phyloP scores from a whole-genome alignment of 2,329 filamentous ascomycete genomes.

The Pseudogymnoascus sp. region DNA sequence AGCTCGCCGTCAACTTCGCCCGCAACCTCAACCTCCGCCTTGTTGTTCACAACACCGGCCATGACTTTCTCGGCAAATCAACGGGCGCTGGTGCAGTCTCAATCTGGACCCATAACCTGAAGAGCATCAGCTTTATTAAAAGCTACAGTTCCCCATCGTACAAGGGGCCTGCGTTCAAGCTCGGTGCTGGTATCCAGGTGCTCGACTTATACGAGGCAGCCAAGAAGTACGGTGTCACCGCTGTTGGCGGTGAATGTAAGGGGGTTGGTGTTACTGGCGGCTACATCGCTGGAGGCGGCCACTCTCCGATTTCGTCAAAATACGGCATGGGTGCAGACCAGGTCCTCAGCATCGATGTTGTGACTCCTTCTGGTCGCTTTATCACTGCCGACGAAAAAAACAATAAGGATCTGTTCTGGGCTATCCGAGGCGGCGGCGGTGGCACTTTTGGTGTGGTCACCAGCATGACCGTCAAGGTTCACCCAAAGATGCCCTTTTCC shows the following conservation, averaged over 20 bases:
- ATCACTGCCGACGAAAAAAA: slow-evolving; percentile 42
- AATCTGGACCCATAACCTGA: slow-evolving; percentile 44
- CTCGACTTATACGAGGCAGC: slow-evolving; percentile 36
- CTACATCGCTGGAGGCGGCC: slow-evolving; percentile 54
- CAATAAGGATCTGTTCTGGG: slow-evolving; percentile 55
- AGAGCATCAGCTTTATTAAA: slow-evolving; percentile 33
- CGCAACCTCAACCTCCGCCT: slow-evolving; percentile 34
- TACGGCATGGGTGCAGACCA: slow-evolving; percentile 56
- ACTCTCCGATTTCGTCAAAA: slow-evolving; percentile 44
- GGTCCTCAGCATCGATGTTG: slow-evolving; percentile 47
- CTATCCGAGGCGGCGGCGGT: slow-evolving; percentile 45
- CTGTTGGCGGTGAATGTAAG: slow-evolving; percentile 45
- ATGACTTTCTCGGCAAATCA: slow-evolving; percentile 41
- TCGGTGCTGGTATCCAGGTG: slow-evolving; percentile 39
- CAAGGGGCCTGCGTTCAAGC: slow-evolving; percentile 30
- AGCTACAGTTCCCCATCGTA: slow-evolving; percentile 28
- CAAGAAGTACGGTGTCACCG: slow-evolving; percentile 36
- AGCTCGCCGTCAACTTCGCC: slow-evolving; percentile 35
- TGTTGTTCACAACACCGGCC: slow-evolving; percentile 37
- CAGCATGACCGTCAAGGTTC: slow-evolving; percentile 46
- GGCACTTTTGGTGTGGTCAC: slow-evolving; percentile 52
- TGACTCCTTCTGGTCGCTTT: slow-evolving; percentile 42
- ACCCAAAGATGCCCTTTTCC: slow-evolving; percentile 33
- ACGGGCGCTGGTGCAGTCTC: slow-evolving; percentile 39
- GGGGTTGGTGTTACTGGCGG: slow-evolving; percentile 37